Evolutionary conservation across 2,329 filamentous ascomycete species (phyloP).

Genomic region (Colletotrichum sp.): DNA sequence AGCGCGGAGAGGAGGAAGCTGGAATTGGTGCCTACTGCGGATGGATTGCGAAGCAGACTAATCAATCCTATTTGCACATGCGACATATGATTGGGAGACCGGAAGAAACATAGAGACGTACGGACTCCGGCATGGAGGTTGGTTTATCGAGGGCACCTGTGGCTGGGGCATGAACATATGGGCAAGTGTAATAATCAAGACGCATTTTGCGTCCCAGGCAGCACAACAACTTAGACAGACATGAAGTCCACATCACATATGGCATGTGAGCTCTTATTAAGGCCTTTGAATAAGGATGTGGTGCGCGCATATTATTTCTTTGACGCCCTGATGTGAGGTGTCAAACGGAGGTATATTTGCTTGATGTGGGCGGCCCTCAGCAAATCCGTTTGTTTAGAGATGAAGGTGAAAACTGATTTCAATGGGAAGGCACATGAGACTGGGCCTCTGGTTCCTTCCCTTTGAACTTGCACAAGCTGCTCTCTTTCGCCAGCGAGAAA

Average conservation of each 20-base stretch:
- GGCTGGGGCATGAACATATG: neutral
- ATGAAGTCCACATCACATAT: neutral
- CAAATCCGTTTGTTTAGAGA: neutral
- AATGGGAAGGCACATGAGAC: neutral
- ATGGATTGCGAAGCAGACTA: neutral
- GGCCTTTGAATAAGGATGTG: neutral
- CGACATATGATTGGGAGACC: neutral
- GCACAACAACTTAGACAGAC: neutral
- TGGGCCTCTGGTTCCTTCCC: neutral
- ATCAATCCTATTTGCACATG: neutral
- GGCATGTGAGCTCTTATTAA: rapidly evolving
- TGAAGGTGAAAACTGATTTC: neutral
- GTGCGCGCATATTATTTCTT: neutral
- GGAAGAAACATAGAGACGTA: neutral
- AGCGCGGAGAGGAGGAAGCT: neutral
- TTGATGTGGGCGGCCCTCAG: neutral
- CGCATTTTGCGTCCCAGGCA: neutral
- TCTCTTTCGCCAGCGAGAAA: neutral
- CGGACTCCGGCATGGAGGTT: neutral
- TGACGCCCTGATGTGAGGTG: neutral
- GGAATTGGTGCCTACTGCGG: neutral
- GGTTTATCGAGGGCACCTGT: neutral
- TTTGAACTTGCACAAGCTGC: neutral
- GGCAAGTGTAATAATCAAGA: neutral
- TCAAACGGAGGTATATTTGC: neutral